These are phyloP conservation scores for Quillaja saponaria DNA, from an alignment of 306 rosid genomes.

Conservation along the genomic window DNA sequence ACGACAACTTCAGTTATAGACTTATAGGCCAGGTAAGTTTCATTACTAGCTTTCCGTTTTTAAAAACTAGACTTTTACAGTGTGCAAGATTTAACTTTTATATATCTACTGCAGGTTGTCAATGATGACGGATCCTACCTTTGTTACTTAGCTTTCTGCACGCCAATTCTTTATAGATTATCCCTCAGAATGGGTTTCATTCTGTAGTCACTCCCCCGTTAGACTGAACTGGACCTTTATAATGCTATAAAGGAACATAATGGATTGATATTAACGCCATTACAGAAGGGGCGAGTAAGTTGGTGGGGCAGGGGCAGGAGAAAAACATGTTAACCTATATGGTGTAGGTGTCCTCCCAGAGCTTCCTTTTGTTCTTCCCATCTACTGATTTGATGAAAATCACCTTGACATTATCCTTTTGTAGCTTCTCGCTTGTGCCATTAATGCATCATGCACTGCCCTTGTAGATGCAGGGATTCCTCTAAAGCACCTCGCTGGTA, in stretches of 20 bases:
- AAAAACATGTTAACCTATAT: slow-evolving; percentile 6
- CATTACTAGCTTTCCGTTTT: neutral
- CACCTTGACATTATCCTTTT: slow-evolving; percentile 48
- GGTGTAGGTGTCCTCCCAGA: neutral
- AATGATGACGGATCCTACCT: slow-evolving; percentile 88
- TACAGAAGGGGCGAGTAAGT: neutral
- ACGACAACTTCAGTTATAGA: slow-evolving; percentile 71
- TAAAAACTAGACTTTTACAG: slow-evolving; percentile 3
- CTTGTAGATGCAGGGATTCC: slow-evolving; percentile 94
- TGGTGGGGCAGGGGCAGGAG: slow-evolving; percentile 1
- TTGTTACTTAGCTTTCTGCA: too few relatives aligned
- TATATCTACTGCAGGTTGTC: slow-evolving; percentile 74
- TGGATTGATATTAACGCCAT: slow-evolving; percentile 14
- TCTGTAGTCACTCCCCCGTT: slow-evolving; percentile 1
- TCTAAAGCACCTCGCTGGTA: slow-evolving; percentile 92
- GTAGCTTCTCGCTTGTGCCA: slow-evolving; percentile 93
- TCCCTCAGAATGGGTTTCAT: neutral
- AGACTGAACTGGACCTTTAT: neutral
- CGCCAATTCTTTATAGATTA: neutral
- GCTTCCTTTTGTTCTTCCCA: neutral
- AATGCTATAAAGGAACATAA: slow-evolving; percentile 8
- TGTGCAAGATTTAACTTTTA: slow-evolving; percentile 23
- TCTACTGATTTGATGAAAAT: neutral
- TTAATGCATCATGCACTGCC: slow-evolving; percentile 92
- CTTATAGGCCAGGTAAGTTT: slow-evolving; percentile 64